A percentile compares a stretch with the other conserved stretches of the same genome.
Conservation (phyloP, 768 basidiomycete genomes). For the Terana coerulea region DNA sequence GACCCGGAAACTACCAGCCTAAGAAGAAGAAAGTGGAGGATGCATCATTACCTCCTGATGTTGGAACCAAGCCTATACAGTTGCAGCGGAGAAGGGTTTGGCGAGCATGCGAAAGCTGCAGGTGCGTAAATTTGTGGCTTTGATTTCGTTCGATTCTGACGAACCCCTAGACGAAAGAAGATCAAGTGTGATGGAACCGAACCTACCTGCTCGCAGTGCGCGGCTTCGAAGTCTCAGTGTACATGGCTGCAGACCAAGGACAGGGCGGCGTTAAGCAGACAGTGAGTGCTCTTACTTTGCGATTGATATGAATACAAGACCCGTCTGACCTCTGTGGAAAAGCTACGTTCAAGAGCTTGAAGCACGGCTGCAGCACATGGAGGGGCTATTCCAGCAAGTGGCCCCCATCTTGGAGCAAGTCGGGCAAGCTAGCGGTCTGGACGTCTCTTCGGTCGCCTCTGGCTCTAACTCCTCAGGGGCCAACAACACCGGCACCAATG, state of each 20-base stretch:
- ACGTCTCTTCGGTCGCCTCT: constrained; percentile 16
- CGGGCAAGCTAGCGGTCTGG: constrained; percentile 48
- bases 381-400: constrained; percentile 78
- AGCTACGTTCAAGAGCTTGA: constrained; percentile 93
- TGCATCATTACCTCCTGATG: constrained; percentile 42
- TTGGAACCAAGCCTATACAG: constrained; percentile 66
- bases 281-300: constrained; percentile 48
- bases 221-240: constrained; percentile 69
- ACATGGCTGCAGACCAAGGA: constrained; percentile 92
- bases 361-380: constrained; percentile 84
- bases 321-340: neutral
- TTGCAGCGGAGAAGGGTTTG: constrained; percentile 79
- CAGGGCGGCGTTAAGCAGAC: constrained; percentile 83
- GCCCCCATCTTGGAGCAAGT: constrained; percentile 75
- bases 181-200: constrained; percentile 91
- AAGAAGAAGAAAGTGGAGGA: constrained; percentile 82
- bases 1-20: constrained; percentile 36
- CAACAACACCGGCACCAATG: constrained; percentile 13
- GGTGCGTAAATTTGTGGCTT: constrained; percentile 43
- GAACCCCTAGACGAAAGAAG: constrained; percentile 70
- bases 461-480: constrained; percentile 10
- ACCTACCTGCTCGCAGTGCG: constrained; percentile 81
- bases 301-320: neutral
- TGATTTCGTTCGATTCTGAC: constrained; percentile 15
- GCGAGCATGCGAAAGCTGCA: constrained; percentile 88